A percentile compares a stretch with the other conserved stretches of the same genome.
Evolutionary conservation across 345 rosid species (phyloP).

Genomic region (Erysimum cheiranthoides): DNA sequence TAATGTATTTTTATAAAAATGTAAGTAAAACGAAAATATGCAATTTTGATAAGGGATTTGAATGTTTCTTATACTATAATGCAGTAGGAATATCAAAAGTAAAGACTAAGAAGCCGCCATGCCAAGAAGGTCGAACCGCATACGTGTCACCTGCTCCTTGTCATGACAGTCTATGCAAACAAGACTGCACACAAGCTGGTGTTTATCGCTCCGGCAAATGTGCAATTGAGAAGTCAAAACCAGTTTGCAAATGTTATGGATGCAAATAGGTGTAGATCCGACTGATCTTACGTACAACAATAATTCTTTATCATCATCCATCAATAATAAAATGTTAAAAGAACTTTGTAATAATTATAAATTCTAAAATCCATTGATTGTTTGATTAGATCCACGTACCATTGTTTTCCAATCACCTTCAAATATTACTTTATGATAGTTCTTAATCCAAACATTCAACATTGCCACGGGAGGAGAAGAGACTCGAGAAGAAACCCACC

Average conservation of each 20-base stretch:
- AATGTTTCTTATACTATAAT: background rate
- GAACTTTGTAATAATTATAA: background rate
- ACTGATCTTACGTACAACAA: background rate
- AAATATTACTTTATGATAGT: background rate
- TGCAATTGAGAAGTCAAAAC: background rate
- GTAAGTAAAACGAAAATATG: background rate
- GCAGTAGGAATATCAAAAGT: background rate
- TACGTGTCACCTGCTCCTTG: background rate
- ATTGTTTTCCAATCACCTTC: background rate
- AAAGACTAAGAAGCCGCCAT: background rate
- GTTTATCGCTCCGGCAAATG: background rate
- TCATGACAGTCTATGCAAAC: background rate
- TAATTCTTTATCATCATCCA: background rate
- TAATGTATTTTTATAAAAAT: background rate
- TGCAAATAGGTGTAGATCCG: background rate
- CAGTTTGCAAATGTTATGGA: slow-evolving; percentile 1
- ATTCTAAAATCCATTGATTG: background rate
- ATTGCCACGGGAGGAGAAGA: too few species aligned
- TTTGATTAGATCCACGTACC: background rate
- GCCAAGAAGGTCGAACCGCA: background rate
- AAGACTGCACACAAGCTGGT: background rate
- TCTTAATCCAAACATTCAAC: too few species aligned
- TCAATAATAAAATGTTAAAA: background rate
- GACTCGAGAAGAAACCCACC: too few species aligned
- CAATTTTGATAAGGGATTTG: background rate